phyloP scores from a whole-genome alignment of 2,329 filamentous ascomycete genomes.

The Neofusicoccum kwambonambiense region DNA sequence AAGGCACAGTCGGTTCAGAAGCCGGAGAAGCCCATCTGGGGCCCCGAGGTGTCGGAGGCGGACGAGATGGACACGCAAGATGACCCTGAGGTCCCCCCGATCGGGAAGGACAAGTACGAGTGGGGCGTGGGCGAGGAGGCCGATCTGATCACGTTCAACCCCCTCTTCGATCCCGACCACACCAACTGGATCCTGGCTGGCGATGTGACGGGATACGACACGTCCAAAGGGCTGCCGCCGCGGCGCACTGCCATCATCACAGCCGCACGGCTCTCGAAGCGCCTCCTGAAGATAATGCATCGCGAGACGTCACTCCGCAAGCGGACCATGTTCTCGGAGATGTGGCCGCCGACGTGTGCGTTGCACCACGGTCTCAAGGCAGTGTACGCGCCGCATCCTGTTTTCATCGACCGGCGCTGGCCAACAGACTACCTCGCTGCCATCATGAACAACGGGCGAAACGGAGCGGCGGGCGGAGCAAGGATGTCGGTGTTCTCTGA shows the following conservation, averaged over 20 bases:
- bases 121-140: constrained; percentile 72
- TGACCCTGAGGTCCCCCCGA: constrained; percentile 56
- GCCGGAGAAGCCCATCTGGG: constrained; percentile 51
- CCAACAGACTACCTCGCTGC: constrained; percentile 53
- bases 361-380: constrained; percentile 77
- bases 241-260: constrained; percentile 72
- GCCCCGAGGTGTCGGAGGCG: constrained; percentile 43
- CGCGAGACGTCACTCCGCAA: constrained; percentile 67
- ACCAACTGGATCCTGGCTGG: constrained; percentile 72
- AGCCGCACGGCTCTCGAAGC: constrained; percentile 64
- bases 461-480: constrained; percentile 50
- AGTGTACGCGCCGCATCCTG: constrained; percentile 62
- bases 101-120: constrained; percentile 54
- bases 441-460: constrained; percentile 56
- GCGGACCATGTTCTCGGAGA: constrained; percentile 75
- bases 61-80: constrained; percentile 53
- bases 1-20: constrained; percentile 29
- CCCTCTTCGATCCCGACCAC: constrained; percentile 68
- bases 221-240: constrained; percentile 55
- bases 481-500: constrained; percentile 51
- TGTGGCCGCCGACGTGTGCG: constrained; percentile 71
- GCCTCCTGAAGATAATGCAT: constrained; percentile 70
- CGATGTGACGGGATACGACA: constrained; percentile 69
- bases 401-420: constrained; percentile 58
- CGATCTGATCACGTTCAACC: constrained; percentile 75